phyloP scores from a whole-genome alignment of 2,329 filamentous ascomycete genomes.

The Cercospora brassicicola region DNA sequence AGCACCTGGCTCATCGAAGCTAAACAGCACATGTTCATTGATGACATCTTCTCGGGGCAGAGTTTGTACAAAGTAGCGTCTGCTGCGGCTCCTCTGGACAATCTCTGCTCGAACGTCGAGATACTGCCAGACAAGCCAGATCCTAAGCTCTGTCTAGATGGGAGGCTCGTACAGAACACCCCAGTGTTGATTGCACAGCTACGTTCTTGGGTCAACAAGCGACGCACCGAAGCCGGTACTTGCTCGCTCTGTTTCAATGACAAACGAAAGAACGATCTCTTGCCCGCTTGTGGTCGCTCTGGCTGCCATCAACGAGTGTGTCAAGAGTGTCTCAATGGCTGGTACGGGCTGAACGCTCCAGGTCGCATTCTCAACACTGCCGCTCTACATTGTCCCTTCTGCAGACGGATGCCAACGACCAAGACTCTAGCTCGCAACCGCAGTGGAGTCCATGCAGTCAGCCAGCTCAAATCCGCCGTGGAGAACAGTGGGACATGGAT shows the following conservation, averaged over 20 bases:
- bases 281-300: conserved; percentile 15
- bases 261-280: conserved; percentile 4
- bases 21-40: conserved; percentile 5
- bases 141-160: neutral
- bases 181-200: conserved; percentile 1
- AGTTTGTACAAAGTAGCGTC: conserved; percentile 3
- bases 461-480: conserved; percentile 10
- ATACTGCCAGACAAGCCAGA: conserved; percentile 1
- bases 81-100: neutral
- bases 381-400: conserved; percentile 20
- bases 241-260: conserved; percentile 19
- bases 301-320: conserved; percentile 20
- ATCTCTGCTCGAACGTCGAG: conserved; percentile 10
- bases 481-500: conserved; percentile 15
- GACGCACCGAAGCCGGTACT: conserved; percentile 11
- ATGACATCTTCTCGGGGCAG: neutral
- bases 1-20: conserved; percentile 13
- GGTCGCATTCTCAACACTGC: conserved; percentile 20
- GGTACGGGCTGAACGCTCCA: conserved; percentile 17
- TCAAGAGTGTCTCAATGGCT: conserved; percentile 4
- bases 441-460: conserved; percentile 13
- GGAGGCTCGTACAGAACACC: conserved; percentile 10
- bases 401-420: conserved; percentile 8
- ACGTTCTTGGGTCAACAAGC: conserved; percentile 8
- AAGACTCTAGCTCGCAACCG: conserved; percentile 12